Conservation (phyloP, 139 green algal genomes). For the Chlorella vulgaris region DNA sequence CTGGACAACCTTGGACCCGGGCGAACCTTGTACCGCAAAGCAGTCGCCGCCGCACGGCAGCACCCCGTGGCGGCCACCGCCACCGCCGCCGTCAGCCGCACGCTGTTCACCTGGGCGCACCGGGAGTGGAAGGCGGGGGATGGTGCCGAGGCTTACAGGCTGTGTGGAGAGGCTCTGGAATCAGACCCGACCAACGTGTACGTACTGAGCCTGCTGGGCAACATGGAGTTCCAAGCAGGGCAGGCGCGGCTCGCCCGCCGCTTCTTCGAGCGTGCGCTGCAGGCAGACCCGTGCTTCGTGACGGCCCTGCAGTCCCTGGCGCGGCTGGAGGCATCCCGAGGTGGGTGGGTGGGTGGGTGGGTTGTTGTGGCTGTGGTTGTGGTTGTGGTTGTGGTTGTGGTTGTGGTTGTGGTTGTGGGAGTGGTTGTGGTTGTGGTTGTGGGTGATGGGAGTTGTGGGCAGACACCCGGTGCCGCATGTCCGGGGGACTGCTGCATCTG, state of each 20-base stretch:
- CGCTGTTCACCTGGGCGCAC: constrained; percentile 58
- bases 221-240: constrained; percentile 37
- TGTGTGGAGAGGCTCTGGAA: constrained; percentile 37
- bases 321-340: constrained; percentile 47
- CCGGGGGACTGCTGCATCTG: too few relatives aligned
- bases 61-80: constrained; percentile 42
- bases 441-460: too few relatives aligned
- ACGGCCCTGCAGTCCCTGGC: constrained; percentile 61
- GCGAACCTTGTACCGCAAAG: constrained; percentile 58
- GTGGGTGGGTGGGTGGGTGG: neutral
- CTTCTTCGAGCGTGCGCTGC: constrained; percentile 37
- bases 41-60: constrained; percentile 37
- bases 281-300: constrained; percentile 15
- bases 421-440: too few relatives aligned
- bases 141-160: neutral
- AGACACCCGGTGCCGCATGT: too few relatives aligned
- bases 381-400: neutral
- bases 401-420: too few relatives aligned
- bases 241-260: constrained; percentile 37
- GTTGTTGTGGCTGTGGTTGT: neutral
- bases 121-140: constrained; percentile 49
- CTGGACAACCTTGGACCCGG: constrained; percentile 48
- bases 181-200: constrained; percentile 56
- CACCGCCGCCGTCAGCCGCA: constrained; percentile 23
- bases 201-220: constrained; percentile 43